Evolutionary conservation across 805 yeast species (phyloP).

Genomic region (Metschnikowia colocasiae): DNA sequence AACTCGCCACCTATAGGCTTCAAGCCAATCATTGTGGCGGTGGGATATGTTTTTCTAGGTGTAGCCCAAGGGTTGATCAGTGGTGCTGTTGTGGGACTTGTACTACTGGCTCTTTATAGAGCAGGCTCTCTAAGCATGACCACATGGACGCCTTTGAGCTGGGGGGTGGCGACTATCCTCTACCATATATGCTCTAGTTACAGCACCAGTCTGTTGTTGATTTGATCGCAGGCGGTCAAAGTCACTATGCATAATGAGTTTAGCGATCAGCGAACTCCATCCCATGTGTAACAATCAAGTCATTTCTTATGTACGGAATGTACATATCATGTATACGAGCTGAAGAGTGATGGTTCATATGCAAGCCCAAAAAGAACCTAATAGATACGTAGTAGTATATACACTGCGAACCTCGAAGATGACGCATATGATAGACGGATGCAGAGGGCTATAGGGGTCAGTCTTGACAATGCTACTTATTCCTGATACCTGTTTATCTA

Average conservation of each 20-base stretch:
- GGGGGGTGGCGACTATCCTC: conserved; percentile 66
- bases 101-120: conserved; percentile 69
- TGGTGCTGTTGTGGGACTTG: conserved; percentile 75
- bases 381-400: too few relatives aligned
- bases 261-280: too few relatives aligned
- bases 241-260: background rate
- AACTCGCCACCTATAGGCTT: conserved; percentile 4
- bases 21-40: conserved; percentile 40
- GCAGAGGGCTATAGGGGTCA: too few relatives aligned
- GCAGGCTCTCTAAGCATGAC: conserved; percentile 85
- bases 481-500: too few relatives aligned
- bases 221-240: conserved; percentile 6
- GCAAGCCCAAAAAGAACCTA: too few relatives aligned
- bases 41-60: conserved; percentile 51
- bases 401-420: too few relatives aligned
- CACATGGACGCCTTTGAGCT: conserved; percentile 90
- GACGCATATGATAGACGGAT: too few relatives aligned
- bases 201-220: conserved; percentile 40
- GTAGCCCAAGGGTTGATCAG: conserved; percentile 60
- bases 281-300: too few relatives aligned
- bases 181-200: conserved; percentile 67
- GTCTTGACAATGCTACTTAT: too few relatives aligned
- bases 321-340: too few relatives aligned
- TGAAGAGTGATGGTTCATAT: too few relatives aligned
- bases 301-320: too few relatives aligned